phyloP scores from a whole-genome alignment of 2,329 filamentous ascomycete genomes.

The Macrophomina phaseolina region DNA sequence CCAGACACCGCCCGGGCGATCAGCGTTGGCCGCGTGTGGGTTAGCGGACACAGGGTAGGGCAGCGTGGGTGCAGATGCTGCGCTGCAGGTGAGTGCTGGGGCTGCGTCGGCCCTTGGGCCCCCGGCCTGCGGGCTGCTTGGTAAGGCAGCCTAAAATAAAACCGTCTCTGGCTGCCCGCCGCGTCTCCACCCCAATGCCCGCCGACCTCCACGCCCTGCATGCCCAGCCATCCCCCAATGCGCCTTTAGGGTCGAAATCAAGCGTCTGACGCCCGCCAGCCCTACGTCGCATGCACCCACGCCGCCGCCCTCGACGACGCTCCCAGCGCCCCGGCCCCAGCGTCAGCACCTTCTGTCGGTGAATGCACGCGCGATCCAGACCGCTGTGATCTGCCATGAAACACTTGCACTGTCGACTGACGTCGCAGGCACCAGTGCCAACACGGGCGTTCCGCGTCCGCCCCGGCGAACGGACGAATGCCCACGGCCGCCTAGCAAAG shows the following conservation, averaged over 20 bases:
- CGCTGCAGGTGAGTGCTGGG: neutral
- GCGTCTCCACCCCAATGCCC: neutral
- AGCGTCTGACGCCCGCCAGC: conserved; percentile 40
- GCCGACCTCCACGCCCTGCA: neutral
- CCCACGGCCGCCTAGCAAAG: conserved; percentile 5
- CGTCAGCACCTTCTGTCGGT: conserved; percentile 24
- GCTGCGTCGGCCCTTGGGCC: neutral
- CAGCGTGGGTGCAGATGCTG: conserved; percentile 4
- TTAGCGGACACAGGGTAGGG: neutral
- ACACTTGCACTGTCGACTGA: conserved; percentile 12
- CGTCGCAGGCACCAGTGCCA: conserved; percentile 13
- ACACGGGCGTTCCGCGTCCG: neutral
- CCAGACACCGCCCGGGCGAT: neutral
- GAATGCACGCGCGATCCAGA: conserved; percentile 18
- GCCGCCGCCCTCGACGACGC: conserved; percentile 17
- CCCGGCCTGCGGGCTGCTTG: conserved; percentile 4
- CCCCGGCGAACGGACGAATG: conserved; percentile 11
- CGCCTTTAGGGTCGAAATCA: conserved; percentile 26
- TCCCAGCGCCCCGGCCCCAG: conserved; percentile 18
- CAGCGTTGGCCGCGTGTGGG: conserved; percentile 9
- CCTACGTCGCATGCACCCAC: conserved; percentile 34
- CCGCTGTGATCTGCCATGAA: conserved; percentile 11
- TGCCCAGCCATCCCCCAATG: too few species aligned
- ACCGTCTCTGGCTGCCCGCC: neutral
- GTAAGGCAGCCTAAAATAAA: conserved; percentile 5